Base-by-base conservation (phyloP, 352 stramenopile species). In the Pythium rishiriense region DNA sequence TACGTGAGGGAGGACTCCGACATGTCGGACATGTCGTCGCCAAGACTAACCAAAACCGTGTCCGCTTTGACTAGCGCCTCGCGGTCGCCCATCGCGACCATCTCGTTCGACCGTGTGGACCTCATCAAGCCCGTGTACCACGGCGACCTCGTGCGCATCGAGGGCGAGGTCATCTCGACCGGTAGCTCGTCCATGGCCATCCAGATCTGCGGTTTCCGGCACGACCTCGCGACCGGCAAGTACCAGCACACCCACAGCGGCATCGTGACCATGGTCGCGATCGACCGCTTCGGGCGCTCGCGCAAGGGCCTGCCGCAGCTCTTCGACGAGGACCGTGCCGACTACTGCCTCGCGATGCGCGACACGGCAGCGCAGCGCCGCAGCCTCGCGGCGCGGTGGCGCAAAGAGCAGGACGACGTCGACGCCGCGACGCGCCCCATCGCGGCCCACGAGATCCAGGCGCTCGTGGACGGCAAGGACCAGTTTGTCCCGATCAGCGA, bases 21-120 rank as follows among this genome's bases (percentile, higher is more conserved):
- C n/a, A n/a, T n/a, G n/a, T n/a, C n/a, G n/a, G n/a, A n/a, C n/a
- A n/a, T n/a, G n/a, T n/a, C n/a, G n/a, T n/a, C n/a, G n/a, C n/a
- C n/a, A n/a, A n/a, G n/a, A n/a, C n/a, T n/a, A n/a, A n/a, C n/a
- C n/a, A n/a, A n/a, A n/a, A n/a, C n/a, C n/a, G n/a, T n/a, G n/a
- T n/a, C n/a, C n/a, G n/a, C n/a, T 39, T 39, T 1, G 2, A 37
- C 11, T 37, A 63, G 56, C 7, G 56, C 45, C 22, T 31, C 56
- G 56, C 54, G 45, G 28, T 55, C 56, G 15, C 56, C 56, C 1
- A 37, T 43, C 14, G 71, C 68, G 33, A 78, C 71, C 10, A 71
- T 78, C 55, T 73, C 63, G 54, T 78, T 78, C 42, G 71, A 78
- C 25, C 63, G 63, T 28, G 67, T 78, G 29, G 71, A 78, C 9